Evolutionary conservation across 2,329 filamentous ascomycete genomes (phyloP).

Genomic region (Myriosclerotinia curreyana): DNA sequence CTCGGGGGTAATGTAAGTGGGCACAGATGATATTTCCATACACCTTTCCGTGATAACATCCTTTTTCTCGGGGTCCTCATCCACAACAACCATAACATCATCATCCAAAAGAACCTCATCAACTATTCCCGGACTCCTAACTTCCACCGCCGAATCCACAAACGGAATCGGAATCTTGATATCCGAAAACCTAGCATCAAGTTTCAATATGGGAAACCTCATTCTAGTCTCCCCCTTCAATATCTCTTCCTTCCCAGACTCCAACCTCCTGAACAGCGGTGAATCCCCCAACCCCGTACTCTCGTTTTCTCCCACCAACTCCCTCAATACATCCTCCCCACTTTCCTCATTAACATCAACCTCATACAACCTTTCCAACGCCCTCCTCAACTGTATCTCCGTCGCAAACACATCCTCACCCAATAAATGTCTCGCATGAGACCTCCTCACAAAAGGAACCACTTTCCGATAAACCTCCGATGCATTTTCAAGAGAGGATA

Average conservation of each 20-base stretch:
- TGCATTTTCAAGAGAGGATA: constrained; percentile 1
- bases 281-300: background rate
- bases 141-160: background rate
- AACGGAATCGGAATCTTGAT: constrained; percentile 10
- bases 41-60: background rate
- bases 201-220: background rate
- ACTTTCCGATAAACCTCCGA: constrained; percentile 11
- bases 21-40: constrained; percentile 3
- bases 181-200: constrained; percentile 1
- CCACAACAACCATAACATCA: background rate
- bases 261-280: background rate
- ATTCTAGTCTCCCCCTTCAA: background rate
- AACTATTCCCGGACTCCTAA: background rate
- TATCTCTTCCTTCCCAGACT: background rate
- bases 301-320: background rate
- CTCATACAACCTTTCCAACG: background rate
- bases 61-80: background rate
- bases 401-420: background rate
- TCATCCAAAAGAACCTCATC: constrained; percentile 10
- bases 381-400: background rate
- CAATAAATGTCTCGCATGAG: constrained; percentile 6
- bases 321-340: background rate
- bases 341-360: background rate
- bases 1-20: constrained; percentile 2
- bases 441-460: constrained; percentile 7